These are phyloP conservation scores for Fragaria vesca DNA, from an alignment of 306 rosid genomes.

Conservation along the genomic window DNA sequence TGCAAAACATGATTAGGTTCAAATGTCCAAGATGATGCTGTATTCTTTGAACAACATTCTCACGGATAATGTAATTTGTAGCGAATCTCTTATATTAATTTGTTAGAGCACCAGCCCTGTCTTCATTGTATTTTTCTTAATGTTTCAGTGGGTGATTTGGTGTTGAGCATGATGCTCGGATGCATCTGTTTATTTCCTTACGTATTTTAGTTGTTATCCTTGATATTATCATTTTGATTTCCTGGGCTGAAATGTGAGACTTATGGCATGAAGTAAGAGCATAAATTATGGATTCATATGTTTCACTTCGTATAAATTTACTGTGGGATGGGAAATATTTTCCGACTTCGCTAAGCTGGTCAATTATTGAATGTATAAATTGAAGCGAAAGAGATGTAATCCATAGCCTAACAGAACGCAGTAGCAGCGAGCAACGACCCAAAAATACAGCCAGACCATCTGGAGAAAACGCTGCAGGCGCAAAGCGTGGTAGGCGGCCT, in stretches of 20 bases:
- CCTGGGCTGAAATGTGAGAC: not conserved
- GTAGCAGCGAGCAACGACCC: too few species aligned
- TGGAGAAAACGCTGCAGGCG: too few species aligned
- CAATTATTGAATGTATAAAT: too few species aligned
- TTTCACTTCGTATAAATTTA: not conserved
- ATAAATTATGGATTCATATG: not conserved
- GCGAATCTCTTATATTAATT: not conserved
- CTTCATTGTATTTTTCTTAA: not conserved
- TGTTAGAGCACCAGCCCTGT: not conserved
- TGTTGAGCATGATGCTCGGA: not conserved
- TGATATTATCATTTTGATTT: not conserved
- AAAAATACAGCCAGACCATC: too few species aligned
- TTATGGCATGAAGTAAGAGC: not conserved
- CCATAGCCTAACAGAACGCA: too few species aligned
- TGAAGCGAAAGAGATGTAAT: too few species aligned
- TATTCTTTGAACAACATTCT: slow-evolving; percentile 38
- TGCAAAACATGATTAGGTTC: slow-evolving; percentile 33
- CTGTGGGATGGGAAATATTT: not conserved
- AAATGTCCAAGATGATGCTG: slow-evolving; percentile 30
- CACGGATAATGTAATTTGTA: slow-evolving; percentile 21
- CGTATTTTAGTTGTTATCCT: not conserved
- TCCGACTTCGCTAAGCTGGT: not conserved
- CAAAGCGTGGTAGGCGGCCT: too few species aligned
- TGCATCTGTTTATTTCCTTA: not conserved
- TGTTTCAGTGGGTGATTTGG: not conserved